Conservation (phyloP, 2,329 filamentous ascomycete genomes). For the Ophiocordyceps unilateralis region DNA sequence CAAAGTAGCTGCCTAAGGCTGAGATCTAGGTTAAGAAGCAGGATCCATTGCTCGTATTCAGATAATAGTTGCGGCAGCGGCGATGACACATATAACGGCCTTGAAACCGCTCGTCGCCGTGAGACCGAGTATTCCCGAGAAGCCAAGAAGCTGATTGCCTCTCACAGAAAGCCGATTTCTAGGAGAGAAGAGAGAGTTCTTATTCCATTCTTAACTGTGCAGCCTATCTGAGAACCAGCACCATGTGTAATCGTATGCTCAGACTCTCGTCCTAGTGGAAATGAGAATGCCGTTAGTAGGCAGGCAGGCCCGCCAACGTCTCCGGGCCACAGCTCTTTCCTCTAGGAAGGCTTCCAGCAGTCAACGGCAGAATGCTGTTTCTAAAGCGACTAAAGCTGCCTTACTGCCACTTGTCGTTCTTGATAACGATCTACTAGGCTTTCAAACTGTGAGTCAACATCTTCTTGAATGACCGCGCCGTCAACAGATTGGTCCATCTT, state of each 20-base stretch:
- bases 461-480: background rate
- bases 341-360: background rate
- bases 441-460: background rate
- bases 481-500: background rate
- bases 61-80: too few species aligned
- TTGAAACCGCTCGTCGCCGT: too few species aligned
- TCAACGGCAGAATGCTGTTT: background rate
- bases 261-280: background rate
- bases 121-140: too few species aligned
- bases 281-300: background rate
- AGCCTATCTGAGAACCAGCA: too few species aligned
- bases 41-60: too few species aligned
- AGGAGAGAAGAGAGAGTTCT: too few species aligned
- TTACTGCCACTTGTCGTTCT: background rate
- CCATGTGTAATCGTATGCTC: background rate
- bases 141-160: too few species aligned
- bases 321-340: background rate
- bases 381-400: background rate
- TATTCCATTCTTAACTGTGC: too few species aligned
- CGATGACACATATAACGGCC: too few species aligned
- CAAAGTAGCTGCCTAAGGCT: too few species aligned
- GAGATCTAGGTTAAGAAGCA: too few species aligned
- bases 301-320: background rate
- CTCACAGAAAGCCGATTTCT: too few species aligned
- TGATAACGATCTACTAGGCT: background rate